Evolutionary conservation across 179 eudicot genomes (phyloP), one percentile per base, ranked within the genome.

Genomic region (Corrigiola litoralis): DNA sequence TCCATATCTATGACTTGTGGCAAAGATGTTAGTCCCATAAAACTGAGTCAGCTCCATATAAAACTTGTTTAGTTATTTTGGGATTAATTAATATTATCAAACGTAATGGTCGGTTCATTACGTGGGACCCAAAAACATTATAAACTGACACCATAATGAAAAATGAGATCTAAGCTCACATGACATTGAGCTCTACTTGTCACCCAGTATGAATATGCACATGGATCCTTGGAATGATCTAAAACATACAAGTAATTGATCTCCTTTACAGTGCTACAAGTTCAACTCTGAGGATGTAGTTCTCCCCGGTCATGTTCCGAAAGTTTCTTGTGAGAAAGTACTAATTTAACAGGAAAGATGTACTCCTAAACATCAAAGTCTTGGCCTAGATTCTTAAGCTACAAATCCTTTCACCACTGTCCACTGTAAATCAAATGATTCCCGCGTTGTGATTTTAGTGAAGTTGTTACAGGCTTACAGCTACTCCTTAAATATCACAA

Each of bases 91-190:
- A 65, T 13, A 63, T 54, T 64, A 65, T 71, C 60, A 71, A 71
- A 56, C 59, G 57, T 65, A 72, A 72, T 72, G 75, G 75, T 72
- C 55, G 75, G 75, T 49, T 65, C 44, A 72, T 65, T 11, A 41
- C 0, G 61, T 65, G 66, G 75, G 66, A 6, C 66, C 75, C 70
- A 53, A 58, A 10, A n/a, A 38, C 66, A 65, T 58, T 55, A 34
- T 18, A 63, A 66, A 55, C 48, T 57, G 53, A 72, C 59, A 58
- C 33, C 32, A 2, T 38, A 41, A 48, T 57, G 18, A 25, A 48
- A 27, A 25, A 4, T 56, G 63, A 29, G 64, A 64, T 56, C 28
- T 70, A 31, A 55, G 0, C 57, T 63, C 68, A 71, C 75, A 71
- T 63, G 72, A 71, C 5, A 24, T 52, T 54, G 32, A 32, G 38